These are phyloP conservation scores for Parascedosporium putredinis DNA, from an alignment of 2,329 filamentous ascomycete genomes.

Conservation along the genomic window DNA sequence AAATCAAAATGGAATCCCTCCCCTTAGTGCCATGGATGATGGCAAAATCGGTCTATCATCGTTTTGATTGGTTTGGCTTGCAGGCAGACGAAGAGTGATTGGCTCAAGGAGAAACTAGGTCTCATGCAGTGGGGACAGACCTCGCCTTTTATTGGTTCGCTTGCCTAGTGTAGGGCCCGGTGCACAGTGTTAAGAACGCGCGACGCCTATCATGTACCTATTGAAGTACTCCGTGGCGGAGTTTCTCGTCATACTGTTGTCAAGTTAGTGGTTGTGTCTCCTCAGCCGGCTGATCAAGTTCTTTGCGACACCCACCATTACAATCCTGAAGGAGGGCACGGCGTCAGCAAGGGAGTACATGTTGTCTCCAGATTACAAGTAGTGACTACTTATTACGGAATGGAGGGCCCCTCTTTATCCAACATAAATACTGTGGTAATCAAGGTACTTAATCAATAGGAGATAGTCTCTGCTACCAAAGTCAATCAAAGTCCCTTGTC, in stretches of 20 bases:
- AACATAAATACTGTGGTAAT: background rate
- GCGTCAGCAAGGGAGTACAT: background rate
- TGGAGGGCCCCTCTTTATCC: background rate
- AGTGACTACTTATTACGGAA: background rate
- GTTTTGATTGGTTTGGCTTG: constrained; percentile 1
- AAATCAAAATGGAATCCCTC: constrained; percentile 7
- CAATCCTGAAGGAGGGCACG: background rate
- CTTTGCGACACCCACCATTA: background rate
- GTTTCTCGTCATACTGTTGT: background rate
- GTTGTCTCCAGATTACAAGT: background rate
- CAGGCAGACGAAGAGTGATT: background rate
- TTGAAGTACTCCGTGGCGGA: background rate
- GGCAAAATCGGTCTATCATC: background rate
- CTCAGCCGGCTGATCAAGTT: background rate
- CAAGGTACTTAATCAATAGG: background rate
- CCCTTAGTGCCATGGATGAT: constrained; percentile 3
- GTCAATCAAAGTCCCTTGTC: background rate
- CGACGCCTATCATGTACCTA: background rate
- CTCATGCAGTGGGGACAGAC: background rate
- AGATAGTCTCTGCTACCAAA: no score
- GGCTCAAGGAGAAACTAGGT: background rate
- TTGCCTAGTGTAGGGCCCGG: constrained; percentile 1
- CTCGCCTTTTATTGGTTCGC: constrained; percentile 2
- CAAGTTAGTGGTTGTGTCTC: background rate
- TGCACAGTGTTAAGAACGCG: background rate